A percentile compares a stretch with the other conserved stretches of the same genome.
Conservation (phyloP, 2,329 filamentous ascomycete species). For the Fusarium citri region DNA sequence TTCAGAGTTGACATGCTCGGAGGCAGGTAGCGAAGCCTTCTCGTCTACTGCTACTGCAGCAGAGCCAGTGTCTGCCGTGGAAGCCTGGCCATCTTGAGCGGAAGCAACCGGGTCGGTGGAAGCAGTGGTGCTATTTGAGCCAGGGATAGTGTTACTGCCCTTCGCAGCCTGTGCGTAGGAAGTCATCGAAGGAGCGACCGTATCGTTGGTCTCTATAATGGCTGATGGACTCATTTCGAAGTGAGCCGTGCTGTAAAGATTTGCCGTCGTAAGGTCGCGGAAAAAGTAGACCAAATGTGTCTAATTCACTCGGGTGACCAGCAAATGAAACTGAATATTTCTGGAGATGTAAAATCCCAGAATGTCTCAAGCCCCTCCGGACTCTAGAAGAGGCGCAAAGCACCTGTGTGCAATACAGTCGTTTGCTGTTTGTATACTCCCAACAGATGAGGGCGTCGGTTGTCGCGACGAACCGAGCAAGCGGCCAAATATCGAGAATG, state of each 20-base stretch:
- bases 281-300: slow-evolving; percentile 31
- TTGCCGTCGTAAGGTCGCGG: slow-evolving; percentile 30
- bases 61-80: slow-evolving; percentile 43
- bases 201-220: slow-evolving; percentile 51
- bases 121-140: slow-evolving; percentile 46
- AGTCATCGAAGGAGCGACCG: slow-evolving; percentile 73
- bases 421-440: slow-evolving; percentile 36
- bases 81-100: slow-evolving; percentile 46
- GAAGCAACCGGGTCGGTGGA: slow-evolving; percentile 41
- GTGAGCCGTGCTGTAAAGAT: slow-evolving; percentile 33
- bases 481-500: slow-evolving; percentile 25
- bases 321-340: slow-evolving; percentile 27
- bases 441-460: slow-evolving; percentile 39
- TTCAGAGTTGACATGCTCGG: slow-evolving; percentile 46
- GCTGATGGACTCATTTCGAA: slow-evolving; percentile 48
- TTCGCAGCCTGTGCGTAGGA: slow-evolving; percentile 97
- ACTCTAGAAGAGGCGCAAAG: slow-evolving; percentile 40
- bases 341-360: slow-evolving; percentile 34
- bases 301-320: slow-evolving; percentile 39
- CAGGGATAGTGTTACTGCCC: slow-evolving; percentile 67
- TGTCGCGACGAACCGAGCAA: slow-evolving; percentile 17
- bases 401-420: slow-evolving; percentile 41
- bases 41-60: slow-evolving; percentile 44
- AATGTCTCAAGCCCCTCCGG: slow-evolving; percentile 44
- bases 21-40: slow-evolving; percentile 38